Conservation (phyloP, 371 early-diverging fungal genomes). For the Mortierella sp. region DNA sequence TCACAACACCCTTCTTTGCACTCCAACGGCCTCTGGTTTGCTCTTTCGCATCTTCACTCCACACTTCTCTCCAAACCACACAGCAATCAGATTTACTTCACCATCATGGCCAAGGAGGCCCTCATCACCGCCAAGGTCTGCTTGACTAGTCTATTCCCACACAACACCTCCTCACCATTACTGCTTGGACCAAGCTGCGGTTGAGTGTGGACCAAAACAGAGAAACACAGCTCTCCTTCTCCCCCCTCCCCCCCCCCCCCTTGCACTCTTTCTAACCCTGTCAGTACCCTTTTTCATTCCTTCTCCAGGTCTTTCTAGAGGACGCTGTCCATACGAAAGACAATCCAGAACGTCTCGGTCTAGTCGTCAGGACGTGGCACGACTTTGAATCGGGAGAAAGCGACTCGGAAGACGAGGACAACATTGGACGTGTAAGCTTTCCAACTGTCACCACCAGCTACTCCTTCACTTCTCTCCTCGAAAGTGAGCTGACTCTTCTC, state of each 20-base stretch:
- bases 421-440: constrained; percentile 36
- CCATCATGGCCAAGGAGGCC: constrained; percentile 35
- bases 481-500: no score
- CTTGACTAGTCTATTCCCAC: no score
- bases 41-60: neutral
- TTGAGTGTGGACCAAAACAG: no score
- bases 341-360: constrained; percentile 37
- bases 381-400: constrained; percentile 53
- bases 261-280: neutral
- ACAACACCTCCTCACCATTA: neutral
- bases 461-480: neutral
- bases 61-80: neutral
- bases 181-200: no score
- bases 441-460: no score
- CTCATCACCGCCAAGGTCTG: constrained; percentile 50
- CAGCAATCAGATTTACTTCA: neutral
- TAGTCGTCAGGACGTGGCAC: constrained; percentile 55
- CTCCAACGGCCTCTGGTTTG: no score
- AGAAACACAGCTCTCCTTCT: neutral
- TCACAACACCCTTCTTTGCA: no score
- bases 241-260: neutral
- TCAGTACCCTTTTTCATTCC: neutral
- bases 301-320: constrained; percentile 49
- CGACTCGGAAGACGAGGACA: constrained; percentile 53
- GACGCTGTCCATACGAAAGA: constrained; percentile 45